Evolutionary conservation across 1,284 basidiomycete species (phyloP), one percentile per base, ranked within the genome.

Genomic region (Ustilago sp.): DNA sequence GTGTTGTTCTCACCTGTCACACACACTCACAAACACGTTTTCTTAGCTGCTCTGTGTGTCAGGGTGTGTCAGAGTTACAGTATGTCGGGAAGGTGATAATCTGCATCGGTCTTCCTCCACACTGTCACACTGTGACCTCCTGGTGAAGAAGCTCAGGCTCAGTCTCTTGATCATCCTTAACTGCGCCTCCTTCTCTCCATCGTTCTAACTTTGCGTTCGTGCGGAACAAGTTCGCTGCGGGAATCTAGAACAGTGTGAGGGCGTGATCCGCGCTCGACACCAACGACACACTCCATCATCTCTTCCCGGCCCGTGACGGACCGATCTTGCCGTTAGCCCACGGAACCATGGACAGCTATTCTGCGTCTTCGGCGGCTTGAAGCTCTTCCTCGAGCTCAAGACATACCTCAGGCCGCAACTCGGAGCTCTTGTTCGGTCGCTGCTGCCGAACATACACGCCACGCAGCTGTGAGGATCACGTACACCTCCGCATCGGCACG

Each of bases 1-100:
- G 58, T 59, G 47, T 59, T 59, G 47, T 48, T 59, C 34, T 59
- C 45, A 19, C 31, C 55, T 57, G 41, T 59, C 57, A 43, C 47
- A 50, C 47, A 36, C 23, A 50, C 23, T 28, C 23, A 23, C 23
- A 19, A 19, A 23, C 23, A 23, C 23, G 23, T 28, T 28, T 28
- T 28, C 23, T 28, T 28, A 39, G 11, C 38, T 17, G 38, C 38
- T 9, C 38, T 39, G 38, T 39, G 38, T 39, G 38, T 11, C 38
- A 28, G 23, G 23, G 23, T 28, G 23, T 28, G 23, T 28, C 23
- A 28, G 23, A 28, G 23, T 28, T 28, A 28, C 23, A 28, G 23
- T 28, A 28, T 28, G 23, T 28, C 23, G 23, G 23, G 23, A 23
- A 23, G 23, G 23, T 23, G 23, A 23, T 23, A 23, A 23, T 23